These are phyloP conservation scores for Collariella sp. DNA, from an alignment of 495 filamentous ascomycete genomes.

Conservation along the genomic window DNA sequence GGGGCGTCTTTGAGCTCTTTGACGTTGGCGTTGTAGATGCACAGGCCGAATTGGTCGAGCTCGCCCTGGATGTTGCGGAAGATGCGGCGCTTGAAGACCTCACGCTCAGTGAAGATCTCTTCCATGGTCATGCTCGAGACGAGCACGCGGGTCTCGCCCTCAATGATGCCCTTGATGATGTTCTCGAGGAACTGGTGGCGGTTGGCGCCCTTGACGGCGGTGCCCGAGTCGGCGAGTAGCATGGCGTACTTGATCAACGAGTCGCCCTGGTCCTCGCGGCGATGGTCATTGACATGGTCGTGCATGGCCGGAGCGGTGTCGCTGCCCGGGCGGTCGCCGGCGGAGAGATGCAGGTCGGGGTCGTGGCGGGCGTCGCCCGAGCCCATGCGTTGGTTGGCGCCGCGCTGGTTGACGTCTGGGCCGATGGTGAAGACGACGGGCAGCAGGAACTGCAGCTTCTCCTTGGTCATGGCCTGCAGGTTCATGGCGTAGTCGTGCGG, in stretches of 20 bases:
- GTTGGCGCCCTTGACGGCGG: conserved; percentile 27
- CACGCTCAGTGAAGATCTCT: conserved; percentile 74
- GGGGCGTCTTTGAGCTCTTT: conserved; percentile 77
- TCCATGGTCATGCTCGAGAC: conserved; percentile 81
- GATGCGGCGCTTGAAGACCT: conserved; percentile 68
- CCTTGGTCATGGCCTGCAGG: conserved; percentile 74
- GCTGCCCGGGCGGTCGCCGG: too few relatives aligned
- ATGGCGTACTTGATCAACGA: conserved; percentile 70
- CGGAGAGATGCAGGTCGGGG: background rate
- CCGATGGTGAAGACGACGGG: conserved; percentile 83
- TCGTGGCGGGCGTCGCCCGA: background rate
- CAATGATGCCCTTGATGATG: conserved; percentile 83
- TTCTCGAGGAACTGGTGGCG: conserved; percentile 63
- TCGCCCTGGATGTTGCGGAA: conserved; percentile 71
- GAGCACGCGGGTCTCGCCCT: conserved; percentile 72
- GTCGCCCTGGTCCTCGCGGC: conserved; percentile 38
- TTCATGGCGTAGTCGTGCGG: conserved; percentile 70
- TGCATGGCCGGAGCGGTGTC: conserved; percentile 14
- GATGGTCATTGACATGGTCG: conserved; percentile 10
- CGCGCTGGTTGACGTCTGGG: conserved; percentile 54
- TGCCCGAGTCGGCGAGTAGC: conserved; percentile 55
- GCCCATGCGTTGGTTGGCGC: conserved; percentile 26
- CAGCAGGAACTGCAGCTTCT: conserved; percentile 70
- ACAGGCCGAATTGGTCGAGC: conserved; percentile 62
- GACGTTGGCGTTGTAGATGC: conserved; percentile 68